Evolutionary conservation across 768 basidiomycete species (phyloP), one percentile per base, ranked within the genome.

Genomic region (Cantharellus anzutake): DNA sequence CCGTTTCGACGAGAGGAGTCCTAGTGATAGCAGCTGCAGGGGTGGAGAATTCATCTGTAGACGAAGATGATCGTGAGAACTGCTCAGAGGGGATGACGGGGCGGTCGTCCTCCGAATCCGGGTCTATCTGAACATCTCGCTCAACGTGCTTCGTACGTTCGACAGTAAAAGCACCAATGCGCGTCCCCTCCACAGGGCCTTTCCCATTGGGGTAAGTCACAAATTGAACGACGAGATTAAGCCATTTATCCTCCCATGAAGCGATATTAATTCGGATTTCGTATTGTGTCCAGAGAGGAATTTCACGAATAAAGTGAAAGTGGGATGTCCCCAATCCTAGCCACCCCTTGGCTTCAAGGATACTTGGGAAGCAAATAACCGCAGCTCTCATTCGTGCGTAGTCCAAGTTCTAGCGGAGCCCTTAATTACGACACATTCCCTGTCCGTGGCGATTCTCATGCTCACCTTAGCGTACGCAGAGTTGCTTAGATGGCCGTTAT

Each of bases 231-330:
- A 57, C 40, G 37, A 57, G 11, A 35, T 42, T 14, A 2, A 83
- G 84, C 85, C 85, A 87, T 77, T 88, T 88, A 41, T 80, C 70
- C 58, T 86, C 84, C 86, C 86, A 88, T 3, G 75, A 71, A 5
- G 71, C 80, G 2, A 85, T 69, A 34, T 67, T 72, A 5, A 78
- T 66, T 44, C 80, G 73, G 5, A 86, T 73, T 69, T 87, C 82
- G 63, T 83, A 87, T 1, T 70, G 68, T 4, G 74, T 66, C 4
- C 84, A 69, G 58, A 82, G 78, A 0, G 82, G 76, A 34, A 88
- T 84, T 69, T 88, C 86, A 14, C 37, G 5, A 35, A 57, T 38
- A 37, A 40, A 57, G 63, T 76, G 72, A 66, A 76, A 85, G 66
- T 86, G 80, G 0, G 83, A 82, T 2, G 75, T 84, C 42, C 71